These are phyloP conservation scores for Colletotrichum tropicicola DNA, from an alignment of 2,329 filamentous ascomycete genomes.

Conservation along the genomic window DNA sequence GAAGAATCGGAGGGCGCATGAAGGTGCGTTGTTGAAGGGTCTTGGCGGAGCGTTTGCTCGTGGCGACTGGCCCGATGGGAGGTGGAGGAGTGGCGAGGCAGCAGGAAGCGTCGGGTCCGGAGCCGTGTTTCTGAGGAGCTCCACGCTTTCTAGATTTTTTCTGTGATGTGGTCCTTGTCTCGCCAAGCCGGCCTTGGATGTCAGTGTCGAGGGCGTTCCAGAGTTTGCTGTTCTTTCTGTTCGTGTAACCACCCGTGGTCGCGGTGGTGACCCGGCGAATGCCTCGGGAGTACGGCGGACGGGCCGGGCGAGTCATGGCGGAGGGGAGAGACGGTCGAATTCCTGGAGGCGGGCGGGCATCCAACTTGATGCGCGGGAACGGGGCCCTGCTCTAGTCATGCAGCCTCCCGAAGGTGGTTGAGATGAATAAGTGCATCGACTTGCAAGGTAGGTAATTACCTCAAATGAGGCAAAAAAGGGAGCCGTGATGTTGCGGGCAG, in stretches of 20 bases:
- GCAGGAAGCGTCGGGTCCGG: neutral
- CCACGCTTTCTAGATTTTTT: neutral
- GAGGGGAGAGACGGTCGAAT: neutral
- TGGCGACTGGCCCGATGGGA: neutral
- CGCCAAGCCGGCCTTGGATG: neutral
- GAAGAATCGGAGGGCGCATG: conserved; percentile 18
- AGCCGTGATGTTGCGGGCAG: too few relatives aligned
- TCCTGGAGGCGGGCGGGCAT: neutral
- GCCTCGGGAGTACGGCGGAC: conserved; percentile 12
- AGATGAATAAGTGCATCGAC: too few relatives aligned
- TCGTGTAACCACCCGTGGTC: neutral
- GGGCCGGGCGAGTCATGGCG: conserved; percentile 23
- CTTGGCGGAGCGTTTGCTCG: conserved; percentile 12
- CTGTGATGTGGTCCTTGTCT: neutral
- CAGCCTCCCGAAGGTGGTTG: too few relatives aligned
- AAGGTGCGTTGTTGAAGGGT: neutral
- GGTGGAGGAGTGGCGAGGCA: conserved; percentile 1
- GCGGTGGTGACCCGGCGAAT: neutral
- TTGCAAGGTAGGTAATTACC: too few relatives aligned
- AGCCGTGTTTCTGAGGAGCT: conserved; percentile 4
- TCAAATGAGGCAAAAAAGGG: too few relatives aligned
- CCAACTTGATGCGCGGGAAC: neutral
- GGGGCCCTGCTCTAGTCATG: neutral
- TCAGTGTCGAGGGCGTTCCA: neutral
- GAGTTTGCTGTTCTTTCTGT: conserved; percentile 7